Percentiles rank a stretch among this genome's conserved stretches.
Conservation (phyloP, 2,329 filamentous ascomycete species). For the Paraphaeosphaeria minitans region DNA sequence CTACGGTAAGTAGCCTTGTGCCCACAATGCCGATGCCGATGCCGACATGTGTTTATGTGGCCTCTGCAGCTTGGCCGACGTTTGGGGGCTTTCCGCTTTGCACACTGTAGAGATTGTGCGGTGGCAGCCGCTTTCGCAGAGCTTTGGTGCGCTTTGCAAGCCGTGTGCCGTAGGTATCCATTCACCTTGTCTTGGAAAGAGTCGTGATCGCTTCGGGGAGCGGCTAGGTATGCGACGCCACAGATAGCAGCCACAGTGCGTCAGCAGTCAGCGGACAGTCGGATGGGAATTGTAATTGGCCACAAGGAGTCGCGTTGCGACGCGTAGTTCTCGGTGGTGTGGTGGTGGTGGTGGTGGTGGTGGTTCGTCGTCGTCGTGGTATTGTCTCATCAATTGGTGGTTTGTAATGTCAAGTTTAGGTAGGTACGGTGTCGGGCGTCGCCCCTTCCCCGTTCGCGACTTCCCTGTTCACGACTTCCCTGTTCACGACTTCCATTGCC, state of each 20-base stretch:
- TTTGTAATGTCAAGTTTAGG: no score
- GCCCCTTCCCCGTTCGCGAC: no score
- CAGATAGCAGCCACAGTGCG: neutral
- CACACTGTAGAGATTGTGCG: neutral
- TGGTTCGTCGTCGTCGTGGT: no score
- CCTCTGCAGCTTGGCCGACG: neutral
- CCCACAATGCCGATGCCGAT: slow-evolving; percentile 12
- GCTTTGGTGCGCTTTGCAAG: neutral
- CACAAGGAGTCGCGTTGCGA: neutral
- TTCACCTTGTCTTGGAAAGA: neutral
- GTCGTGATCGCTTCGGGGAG: slow-evolving; percentile 7
- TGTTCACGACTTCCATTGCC: neutral
- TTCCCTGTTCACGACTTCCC: neutral
- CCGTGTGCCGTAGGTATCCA: neutral
- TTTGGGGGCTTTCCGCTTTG: slow-evolving; percentile 9
- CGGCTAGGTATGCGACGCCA: slow-evolving; percentile 27
- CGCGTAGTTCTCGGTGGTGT: neutral
- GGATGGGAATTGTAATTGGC: neutral
- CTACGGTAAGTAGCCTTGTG: slow-evolving; percentile 1
- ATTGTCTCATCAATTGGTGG: no score
- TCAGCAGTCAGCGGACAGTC: neutral
- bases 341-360: no score
- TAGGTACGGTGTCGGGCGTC: no score
- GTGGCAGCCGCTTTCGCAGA: neutral
- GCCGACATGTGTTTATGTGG: slow-evolving; percentile 2